Percentiles rank a stretch among this genome's conserved stretches.
These are phyloP conservation scores for Dactylellina sp. DNA, from an alignment of 2,329 filamentous ascomycete genomes.

Conservation along the genomic window DNA sequence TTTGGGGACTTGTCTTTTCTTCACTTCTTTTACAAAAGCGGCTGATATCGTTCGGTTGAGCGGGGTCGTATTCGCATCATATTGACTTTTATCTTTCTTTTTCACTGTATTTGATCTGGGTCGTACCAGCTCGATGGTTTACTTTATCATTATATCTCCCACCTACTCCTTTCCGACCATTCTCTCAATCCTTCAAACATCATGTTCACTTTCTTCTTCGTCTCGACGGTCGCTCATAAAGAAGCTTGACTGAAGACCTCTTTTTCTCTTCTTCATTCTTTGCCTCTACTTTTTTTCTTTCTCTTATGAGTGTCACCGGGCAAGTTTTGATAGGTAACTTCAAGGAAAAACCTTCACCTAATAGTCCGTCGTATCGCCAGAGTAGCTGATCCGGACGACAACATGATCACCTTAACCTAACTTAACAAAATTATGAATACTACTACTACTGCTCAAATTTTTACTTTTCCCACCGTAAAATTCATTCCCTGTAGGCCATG, in stretches of 20 bases:
- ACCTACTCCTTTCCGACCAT: conserved; percentile 9
- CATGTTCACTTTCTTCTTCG: conserved; percentile 39
- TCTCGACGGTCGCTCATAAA: conserved; percentile 53
- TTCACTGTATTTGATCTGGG: conserved; percentile 37
- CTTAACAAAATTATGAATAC: conserved; percentile 41
- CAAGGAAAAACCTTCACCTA: conserved; percentile 48
- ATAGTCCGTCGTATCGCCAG: conserved; percentile 57
- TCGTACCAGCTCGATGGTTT: conserved; percentile 19
- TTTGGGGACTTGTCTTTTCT: conserved; percentile 32
- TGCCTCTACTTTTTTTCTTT: conserved; percentile 14
- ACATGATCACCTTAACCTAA: conserved; percentile 33
- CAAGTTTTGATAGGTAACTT: conserved; percentile 53
- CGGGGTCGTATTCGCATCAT: conserved; percentile 21
- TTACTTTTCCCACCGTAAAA: conserved; percentile 7
- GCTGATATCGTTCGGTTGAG: conserved; percentile 20
- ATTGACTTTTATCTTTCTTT: conserved; percentile 12
- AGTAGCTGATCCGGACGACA: conserved; percentile 56
- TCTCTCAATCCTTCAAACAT: conserved; percentile 23
- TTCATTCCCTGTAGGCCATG: not conserved
- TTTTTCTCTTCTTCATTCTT: conserved; percentile 16
- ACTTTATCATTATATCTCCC: conserved; percentile 21
- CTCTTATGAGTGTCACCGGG: conserved; percentile 21
- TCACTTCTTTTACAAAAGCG: conserved; percentile 26
- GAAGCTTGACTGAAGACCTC: conserved; percentile 49
- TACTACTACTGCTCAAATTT: conserved; percentile 50